Evolutionary conservation across 129 eudicot species (phyloP), one percentile per base, ranked within the genome.

Genomic region (Lactuca sativa): DNA sequence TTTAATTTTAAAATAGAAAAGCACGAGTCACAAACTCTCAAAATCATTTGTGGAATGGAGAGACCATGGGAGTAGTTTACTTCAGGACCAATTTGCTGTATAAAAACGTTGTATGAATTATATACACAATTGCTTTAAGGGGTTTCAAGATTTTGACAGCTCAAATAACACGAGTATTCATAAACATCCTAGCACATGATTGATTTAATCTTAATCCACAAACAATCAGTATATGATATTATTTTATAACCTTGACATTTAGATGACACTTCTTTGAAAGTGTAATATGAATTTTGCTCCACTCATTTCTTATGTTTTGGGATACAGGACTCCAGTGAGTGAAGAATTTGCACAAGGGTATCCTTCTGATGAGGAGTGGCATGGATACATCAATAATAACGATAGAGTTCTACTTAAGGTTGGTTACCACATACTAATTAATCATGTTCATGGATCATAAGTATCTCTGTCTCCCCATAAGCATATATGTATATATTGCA

Each of bases 291-390:
- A 67, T 62, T 52, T 61, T 72, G 54, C 51, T 51, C 14, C 9
- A 41, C 18, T 55, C 6, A 55, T 9, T 74, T 74, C 21, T 72
- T 66, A 47, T 33, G 43, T 59, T 53, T 63, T 64, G 57, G 77
- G 77, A 47, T 74, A 34, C 74, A 89, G 98, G 90, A 86, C 88
- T 52, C 95, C 97, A 0, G 83, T 84, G 31, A 84, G 79, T 34
- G 86, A 84, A 36, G 86, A 81, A 13, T 85, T 89, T 78, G 92
- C 92, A 2, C 82, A 82, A 57, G 95, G 96, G 67, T 93, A 93
- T 80, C 97, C 98, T 13, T 93, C 98, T 9, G 95, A 89, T 80
- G 98, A 88, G 43, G 84, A 85, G 62, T 93, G 98, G 98, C 85
- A 93, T 65, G 98, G 98, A 17, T 93, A 93, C 75, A 87, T 93